Conservation (phyloP, 2,329 filamentous ascomycete species). For the Fusarium caatingaense region DNA sequence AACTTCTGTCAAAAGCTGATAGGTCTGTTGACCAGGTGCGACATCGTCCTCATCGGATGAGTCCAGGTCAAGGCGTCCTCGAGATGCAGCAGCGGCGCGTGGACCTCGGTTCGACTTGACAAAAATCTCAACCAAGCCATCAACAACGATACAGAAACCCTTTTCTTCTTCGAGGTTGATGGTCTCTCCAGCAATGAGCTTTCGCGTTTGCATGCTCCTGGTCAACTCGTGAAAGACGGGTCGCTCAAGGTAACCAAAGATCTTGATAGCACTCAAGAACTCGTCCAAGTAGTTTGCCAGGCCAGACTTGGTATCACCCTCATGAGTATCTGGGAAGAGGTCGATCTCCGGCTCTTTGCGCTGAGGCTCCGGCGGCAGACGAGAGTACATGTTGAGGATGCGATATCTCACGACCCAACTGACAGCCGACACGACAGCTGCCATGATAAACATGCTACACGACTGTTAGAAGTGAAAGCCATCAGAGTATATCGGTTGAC, state of each 20-base stretch:
- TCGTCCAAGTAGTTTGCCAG: slow-evolving; percentile 97
- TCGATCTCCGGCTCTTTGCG: slow-evolving; percentile 96
- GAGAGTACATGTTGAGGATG: slow-evolving; percentile 96
- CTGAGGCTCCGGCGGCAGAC: slow-evolving; percentile 92
- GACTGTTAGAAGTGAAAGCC: slow-evolving; percentile 23
- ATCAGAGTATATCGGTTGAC: slow-evolving; percentile 45
- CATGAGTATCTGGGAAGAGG: slow-evolving; percentile 91
- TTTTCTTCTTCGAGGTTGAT: slow-evolving; percentile 96
- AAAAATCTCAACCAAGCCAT: slow-evolving; percentile 96
- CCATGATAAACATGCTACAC: slow-evolving; percentile 77
- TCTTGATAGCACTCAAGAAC: slow-evolving; percentile 97
- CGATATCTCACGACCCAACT: slow-evolving; percentile 97
- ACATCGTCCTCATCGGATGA: slow-evolving; percentile 76
- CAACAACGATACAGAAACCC: slow-evolving; percentile 96
- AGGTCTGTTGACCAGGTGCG: slow-evolving; percentile 78
- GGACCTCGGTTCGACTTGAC: slow-evolving; percentile 83
- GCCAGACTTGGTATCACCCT: slow-evolving; percentile 88
- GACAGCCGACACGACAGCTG: slow-evolving; percentile 81
- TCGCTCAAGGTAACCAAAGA: slow-evolving; percentile 96
- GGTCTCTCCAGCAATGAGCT: slow-evolving; percentile 95
- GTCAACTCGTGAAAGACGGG: slow-evolving; percentile 98
- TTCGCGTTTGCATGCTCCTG: slow-evolving; percentile 96
- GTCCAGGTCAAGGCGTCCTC: slow-evolving; percentile 47
- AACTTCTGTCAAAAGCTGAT: slow-evolving; percentile 95
- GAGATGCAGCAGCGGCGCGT: slow-evolving; percentile 47